Evolutionary conservation across 345 rosid species (phyloP).

Genomic region (Rhodomyrtus tomentosa): DNA sequence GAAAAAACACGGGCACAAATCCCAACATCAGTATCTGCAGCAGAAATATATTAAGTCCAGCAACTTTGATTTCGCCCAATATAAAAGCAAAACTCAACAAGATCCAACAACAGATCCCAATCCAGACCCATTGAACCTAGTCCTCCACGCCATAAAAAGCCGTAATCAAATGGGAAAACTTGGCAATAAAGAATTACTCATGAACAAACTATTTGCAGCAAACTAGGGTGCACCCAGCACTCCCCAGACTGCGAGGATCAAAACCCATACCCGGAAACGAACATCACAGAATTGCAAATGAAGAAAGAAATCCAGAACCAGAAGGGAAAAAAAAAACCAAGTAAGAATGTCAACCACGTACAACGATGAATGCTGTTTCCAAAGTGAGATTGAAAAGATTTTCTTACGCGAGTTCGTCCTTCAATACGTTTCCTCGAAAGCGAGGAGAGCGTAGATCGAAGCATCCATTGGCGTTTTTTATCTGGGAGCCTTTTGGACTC

Average conservation of each 20-base stretch:
- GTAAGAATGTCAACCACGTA: neutral
- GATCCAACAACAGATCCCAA: slow-evolving; percentile 91
- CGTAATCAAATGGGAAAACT: slow-evolving; percentile 1
- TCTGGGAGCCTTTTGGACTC: neutral
- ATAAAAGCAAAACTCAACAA: slow-evolving; percentile 22
- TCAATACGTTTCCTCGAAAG: neutral
- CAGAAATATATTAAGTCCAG: neutral
- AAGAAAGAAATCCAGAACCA: slow-evolving; percentile 14
- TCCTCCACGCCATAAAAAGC: slow-evolving; percentile 15
- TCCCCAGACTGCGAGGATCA: neutral
- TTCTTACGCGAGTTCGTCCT: neutral
- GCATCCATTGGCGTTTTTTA: neutral
- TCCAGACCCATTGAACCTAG: slow-evolving; percentile 58
- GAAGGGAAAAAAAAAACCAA: neutral
- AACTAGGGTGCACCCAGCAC: neutral
- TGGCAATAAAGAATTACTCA: neutral
- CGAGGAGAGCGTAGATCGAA: neutral
- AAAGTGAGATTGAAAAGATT: neutral
- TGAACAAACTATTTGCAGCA: neutral
- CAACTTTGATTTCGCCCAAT: neutral
- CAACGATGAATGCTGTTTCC: neutral
- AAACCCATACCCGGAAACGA: slow-evolving; percentile 19
- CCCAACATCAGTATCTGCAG: slow-evolving; percentile 32
- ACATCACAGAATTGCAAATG: slow-evolving; percentile 36
- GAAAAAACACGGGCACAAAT: slow-evolving; percentile 24